Percentiles rank a stretch among this genome's conserved stretches.
Conservation (phyloP, 306 rosid species). For the Chamaecrista fasciculata region DNA sequence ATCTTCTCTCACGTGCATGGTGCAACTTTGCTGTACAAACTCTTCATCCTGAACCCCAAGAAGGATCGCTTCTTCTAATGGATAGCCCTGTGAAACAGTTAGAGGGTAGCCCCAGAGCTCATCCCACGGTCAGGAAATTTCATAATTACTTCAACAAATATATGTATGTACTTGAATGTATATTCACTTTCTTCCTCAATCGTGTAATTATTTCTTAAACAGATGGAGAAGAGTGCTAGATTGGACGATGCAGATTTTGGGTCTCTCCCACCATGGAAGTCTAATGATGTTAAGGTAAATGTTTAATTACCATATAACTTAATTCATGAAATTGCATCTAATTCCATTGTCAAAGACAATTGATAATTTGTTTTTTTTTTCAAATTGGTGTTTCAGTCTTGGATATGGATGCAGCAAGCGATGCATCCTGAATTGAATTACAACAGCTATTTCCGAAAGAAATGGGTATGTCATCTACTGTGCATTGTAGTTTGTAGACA, state of each 20-base stretch:
- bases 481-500: too few species aligned
- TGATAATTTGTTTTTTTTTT: not conserved
- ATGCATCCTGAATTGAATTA: slow-evolving; percentile 98
- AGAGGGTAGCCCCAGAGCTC: slow-evolving; percentile 40
- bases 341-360: not conserved
- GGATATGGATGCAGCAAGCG: slow-evolving; percentile 99
- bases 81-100: slow-evolving; percentile 48
- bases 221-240: slow-evolving; percentile 46
- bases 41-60: slow-evolving; percentile 56
- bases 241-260: slow-evolving; percentile 62
- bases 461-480: slow-evolving; percentile 70
- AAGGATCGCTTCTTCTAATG: slow-evolving; percentile 47
- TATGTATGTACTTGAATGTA: not conserved
- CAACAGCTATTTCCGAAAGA: slow-evolving; percentile 68
- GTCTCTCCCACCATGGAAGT: slow-evolving; percentile 72
- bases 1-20: slow-evolving; percentile 84
- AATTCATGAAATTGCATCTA: not conserved
- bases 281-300: slow-evolving; percentile 78
- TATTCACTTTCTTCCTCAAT: slow-evolving; percentile 16
- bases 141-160: not conserved
- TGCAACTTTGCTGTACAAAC: slow-evolving; percentile 89
- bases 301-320: not conserved
- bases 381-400: slow-evolving; percentile 48
- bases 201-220: not conserved
- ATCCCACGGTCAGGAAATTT: slow-evolving; percentile 44